Evolutionary conservation across 2,329 filamentous ascomycete genomes (phyloP).

Genomic region (Alternaria panax): DNA sequence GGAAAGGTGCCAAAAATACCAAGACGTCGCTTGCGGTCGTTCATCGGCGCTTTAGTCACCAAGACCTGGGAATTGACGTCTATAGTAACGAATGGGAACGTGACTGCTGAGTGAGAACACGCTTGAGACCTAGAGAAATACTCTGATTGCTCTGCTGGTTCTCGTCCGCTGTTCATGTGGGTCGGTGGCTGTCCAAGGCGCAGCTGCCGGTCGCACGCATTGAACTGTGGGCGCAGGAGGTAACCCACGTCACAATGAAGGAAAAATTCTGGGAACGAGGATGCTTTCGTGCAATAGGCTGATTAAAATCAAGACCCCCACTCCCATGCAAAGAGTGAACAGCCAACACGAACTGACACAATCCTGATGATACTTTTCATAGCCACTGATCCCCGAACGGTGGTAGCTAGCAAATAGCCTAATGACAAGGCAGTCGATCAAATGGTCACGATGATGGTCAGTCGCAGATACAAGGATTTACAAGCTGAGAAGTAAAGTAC

Average conservation of each 20-base stretch:
- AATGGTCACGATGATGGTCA: neutral
- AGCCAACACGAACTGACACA: neutral
- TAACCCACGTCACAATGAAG: neutral
- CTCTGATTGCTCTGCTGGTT: neutral
- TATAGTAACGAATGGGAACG: neutral
- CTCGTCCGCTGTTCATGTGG: constrained; percentile 8
- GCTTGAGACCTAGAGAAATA: neutral
- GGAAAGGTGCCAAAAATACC: constrained; percentile 1
- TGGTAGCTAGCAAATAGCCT: neutral
- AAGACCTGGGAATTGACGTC: neutral
- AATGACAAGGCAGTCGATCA: neutral
- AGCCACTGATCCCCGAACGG: neutral
- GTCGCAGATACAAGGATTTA: neutral
- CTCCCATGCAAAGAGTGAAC: neutral
- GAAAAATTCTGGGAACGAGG: neutral
- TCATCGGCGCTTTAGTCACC: neutral
- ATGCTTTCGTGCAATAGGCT: neutral
- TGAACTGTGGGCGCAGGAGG: neutral
- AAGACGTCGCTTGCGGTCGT: neutral
- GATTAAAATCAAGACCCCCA: neutral
- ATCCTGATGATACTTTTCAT: neutral
- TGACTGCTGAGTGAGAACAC: neutral
- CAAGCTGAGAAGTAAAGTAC: neutral
- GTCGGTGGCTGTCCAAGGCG: neutral
- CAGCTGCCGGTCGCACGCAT: neutral